Evolutionary conservation across 495 filamentous ascomycete species (phyloP).

Genomic region (Niebla homalea): DNA sequence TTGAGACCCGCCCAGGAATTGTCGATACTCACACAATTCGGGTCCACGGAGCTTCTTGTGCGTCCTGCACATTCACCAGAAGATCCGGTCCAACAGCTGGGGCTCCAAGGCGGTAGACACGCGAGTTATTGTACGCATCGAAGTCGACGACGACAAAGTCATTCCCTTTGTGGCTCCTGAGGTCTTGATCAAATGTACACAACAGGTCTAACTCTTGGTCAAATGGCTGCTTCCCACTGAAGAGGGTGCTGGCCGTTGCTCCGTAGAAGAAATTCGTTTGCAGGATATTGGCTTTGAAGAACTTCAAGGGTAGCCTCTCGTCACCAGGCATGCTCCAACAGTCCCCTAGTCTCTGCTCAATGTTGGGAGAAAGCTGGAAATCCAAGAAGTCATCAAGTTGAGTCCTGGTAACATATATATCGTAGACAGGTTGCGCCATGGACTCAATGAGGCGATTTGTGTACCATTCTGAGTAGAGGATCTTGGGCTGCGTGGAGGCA

Average conservation of each 20-base stretch:
- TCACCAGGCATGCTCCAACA: conserved; percentile 16
- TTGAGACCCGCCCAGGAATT: not conserved
- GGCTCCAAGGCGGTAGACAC: conserved; percentile 13
- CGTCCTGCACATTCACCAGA: conserved; percentile 5
- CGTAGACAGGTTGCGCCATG: not conserved
- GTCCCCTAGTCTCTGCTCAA: conserved; percentile 9
- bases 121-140: conserved; percentile 8
- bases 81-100: conserved; percentile 13
- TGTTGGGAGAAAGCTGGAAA: conserved; percentile 1
- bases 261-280: not conserved
- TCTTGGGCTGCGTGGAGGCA: conserved; percentile 1
- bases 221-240: not conserved
- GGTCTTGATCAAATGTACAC: conserved; percentile 12
- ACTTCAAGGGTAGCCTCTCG: conserved; percentile 12
- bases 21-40: conserved; percentile 10
- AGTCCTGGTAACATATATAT: not conserved
- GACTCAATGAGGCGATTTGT: conserved; percentile 7
- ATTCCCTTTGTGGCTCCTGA: conserved; percentile 10
- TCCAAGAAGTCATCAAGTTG: conserved; percentile 4
- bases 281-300: conserved; percentile 9
- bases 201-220: conserved; percentile 9
- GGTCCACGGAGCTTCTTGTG: conserved; percentile 11
- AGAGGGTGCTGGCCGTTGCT: not conserved
- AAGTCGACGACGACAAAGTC: conserved; percentile 17
- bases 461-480: conserved; percentile 11